Evolutionary conservation across 805 yeast genomes (phyloP).

Genomic region (Candida broadrunensis): DNA sequence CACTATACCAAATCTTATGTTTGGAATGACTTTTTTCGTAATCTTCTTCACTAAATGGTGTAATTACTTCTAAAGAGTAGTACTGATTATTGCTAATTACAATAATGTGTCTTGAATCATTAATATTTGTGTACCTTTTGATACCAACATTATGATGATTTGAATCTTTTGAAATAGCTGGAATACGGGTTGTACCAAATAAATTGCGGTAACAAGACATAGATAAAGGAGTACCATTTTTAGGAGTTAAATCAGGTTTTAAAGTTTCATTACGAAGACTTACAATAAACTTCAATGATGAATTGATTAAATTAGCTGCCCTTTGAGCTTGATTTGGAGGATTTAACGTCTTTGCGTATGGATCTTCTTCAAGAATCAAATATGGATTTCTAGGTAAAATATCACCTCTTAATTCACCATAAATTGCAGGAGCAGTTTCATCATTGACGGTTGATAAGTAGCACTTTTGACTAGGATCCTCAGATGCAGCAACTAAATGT

Average conservation of each 20-base stretch:
- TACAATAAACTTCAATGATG: constrained; percentile 63
- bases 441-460: constrained; percentile 57
- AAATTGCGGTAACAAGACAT: constrained; percentile 67
- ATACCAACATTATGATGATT: constrained; percentile 34
- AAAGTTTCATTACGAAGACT: constrained; percentile 54
- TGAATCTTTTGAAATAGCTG: constrained; percentile 20
- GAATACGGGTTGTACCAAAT: constrained; percentile 65
- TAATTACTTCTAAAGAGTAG: constrained; percentile 48
- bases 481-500: constrained; percentile 49
- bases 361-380: constrained; percentile 71
- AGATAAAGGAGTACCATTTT: constrained; percentile 49
- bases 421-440: constrained; percentile 52
- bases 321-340: constrained; percentile 68
- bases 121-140: constrained; percentile 23
- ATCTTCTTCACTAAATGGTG: constrained; percentile 17
- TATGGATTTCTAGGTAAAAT: constrained; percentile 77
- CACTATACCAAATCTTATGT: constrained; percentile 50
- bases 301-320: constrained; percentile 63
- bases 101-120: constrained; percentile 48
- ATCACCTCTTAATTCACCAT: constrained; percentile 63
- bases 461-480: constrained; percentile 34
- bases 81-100: constrained; percentile 49
- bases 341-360: constrained; percentile 49
- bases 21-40: constrained; percentile 16
- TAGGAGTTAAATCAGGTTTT: constrained; percentile 57